These are phyloP conservation scores for Psilocybe sp. DNA, from an alignment of 768 basidiomycete species.

Conservation along the genomic window DNA sequence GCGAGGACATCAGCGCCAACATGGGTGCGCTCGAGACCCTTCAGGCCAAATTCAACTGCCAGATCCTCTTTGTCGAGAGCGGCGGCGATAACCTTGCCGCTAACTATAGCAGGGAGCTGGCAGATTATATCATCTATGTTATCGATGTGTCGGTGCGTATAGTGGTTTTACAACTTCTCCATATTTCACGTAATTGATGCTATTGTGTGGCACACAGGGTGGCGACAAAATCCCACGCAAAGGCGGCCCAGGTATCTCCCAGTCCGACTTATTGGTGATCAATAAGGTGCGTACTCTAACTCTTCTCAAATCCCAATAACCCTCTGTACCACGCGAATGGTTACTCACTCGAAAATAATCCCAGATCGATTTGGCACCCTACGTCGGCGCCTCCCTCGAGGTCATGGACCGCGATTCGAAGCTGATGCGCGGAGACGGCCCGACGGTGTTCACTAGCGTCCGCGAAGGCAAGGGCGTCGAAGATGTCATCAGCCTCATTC, in stretches of 20 bases:
- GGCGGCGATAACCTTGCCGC: slow-evolving; percentile 97
- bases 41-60: slow-evolving; percentile 86
- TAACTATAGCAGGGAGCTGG: slow-evolving; percentile 94
- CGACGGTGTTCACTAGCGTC: slow-evolving; percentile 88
- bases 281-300: slow-evolving; percentile 67
- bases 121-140: slow-evolving; percentile 96
- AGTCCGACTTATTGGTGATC: slow-evolving; percentile 90
- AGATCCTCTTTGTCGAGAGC: slow-evolving; percentile 91
- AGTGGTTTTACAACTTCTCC: not conserved
- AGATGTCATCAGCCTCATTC: slow-evolving; percentile 75
- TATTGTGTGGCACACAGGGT: slow-evolving; percentile 46
- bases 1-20: slow-evolving; percentile 97
- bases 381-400: slow-evolving; percentile 89
- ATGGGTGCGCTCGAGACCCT: slow-evolving; percentile 93
- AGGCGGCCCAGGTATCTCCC: slow-evolving; percentile 96
- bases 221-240: slow-evolving; percentile 99
- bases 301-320: too few relatives aligned
- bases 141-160: slow-evolving; percentile 73
- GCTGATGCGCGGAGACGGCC: slow-evolving; percentile 91
- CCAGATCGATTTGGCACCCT: slow-evolving; percentile 89
- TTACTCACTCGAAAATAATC: not conserved
- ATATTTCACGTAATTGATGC: not conserved
- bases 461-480: slow-evolving; percentile 76
- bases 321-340: not conserved
- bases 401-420: slow-evolving; percentile 95